Conservation (phyloP, 805 yeast genomes). For the Kurtzmaniella cleridarum region DNA sequence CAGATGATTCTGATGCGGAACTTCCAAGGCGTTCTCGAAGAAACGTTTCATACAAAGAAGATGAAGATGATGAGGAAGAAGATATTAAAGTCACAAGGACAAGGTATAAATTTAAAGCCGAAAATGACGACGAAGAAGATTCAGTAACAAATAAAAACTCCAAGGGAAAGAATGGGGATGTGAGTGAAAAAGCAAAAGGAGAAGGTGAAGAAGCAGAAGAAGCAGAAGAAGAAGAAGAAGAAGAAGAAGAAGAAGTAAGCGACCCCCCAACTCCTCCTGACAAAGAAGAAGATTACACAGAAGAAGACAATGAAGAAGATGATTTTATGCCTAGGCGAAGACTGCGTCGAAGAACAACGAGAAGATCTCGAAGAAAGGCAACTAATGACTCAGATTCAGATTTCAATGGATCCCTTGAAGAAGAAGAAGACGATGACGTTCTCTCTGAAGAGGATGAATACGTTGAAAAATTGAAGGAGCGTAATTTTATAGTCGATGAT, state of each 20-base stretch:
- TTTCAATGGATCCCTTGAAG: slow-evolving; percentile 9
- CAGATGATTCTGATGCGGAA: not conserved
- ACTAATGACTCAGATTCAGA: slow-evolving; percentile 16
- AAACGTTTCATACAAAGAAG: slow-evolving; percentile 10
- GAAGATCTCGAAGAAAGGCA: slow-evolving; percentile 3
- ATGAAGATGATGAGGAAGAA: slow-evolving; percentile 10
- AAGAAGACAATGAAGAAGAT: slow-evolving; percentile 18
- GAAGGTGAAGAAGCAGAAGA: slow-evolving; percentile 7
- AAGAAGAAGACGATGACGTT: slow-evolving; percentile 9
- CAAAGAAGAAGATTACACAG: slow-evolving; percentile 12
- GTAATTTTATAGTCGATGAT: slow-evolving; percentile 33
- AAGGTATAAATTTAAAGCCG: slow-evolving; percentile 15
- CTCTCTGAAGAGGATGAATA: slow-evolving; percentile 19
- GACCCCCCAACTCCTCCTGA: slow-evolving; percentile 4
- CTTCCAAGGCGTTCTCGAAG: slow-evolving; percentile 6
- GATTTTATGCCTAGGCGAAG: slow-evolving; percentile 11
- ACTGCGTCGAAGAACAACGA: slow-evolving; percentile 11
- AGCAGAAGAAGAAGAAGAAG: slow-evolving; percentile 8
- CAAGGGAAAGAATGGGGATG: slow-evolving; percentile 22
- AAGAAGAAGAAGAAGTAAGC: slow-evolving; percentile 8
- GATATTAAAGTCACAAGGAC: slow-evolving; percentile 12
- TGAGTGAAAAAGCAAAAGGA: not conserved
- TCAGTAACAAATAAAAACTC: too few species aligned
- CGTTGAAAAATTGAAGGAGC: slow-evolving; percentile 25
- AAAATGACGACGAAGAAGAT: slow-evolving; percentile 23